Evolutionary conservation across 2,329 filamentous ascomycete species (phyloP).

Genomic region (Ceratocystiopsis minuta): DNA sequence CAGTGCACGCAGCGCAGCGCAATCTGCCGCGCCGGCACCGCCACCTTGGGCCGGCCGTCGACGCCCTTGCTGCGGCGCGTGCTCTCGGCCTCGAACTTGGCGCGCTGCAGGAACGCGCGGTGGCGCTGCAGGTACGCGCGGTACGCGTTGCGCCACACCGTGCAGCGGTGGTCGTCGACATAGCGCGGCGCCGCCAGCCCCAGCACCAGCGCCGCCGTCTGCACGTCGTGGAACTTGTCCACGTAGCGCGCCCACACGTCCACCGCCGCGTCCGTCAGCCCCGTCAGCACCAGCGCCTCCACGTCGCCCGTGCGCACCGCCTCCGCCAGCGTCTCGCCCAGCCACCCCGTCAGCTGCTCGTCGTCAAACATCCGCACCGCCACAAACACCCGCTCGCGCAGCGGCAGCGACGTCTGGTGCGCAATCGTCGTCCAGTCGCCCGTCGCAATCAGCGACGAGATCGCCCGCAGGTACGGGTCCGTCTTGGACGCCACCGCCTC

Average conservation of each 20-base stretch:
- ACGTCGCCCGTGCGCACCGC: constrained; percentile 51
- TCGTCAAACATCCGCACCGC: constrained; percentile 51
- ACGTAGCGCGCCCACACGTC: constrained; percentile 63
- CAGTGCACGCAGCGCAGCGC: constrained; percentile 64
- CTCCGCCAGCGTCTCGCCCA: constrained; percentile 43
- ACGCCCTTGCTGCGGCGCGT: constrained; percentile 42
- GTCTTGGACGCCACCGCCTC: constrained; percentile 42
- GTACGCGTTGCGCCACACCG: constrained; percentile 55
- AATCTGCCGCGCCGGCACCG: constrained; percentile 49
- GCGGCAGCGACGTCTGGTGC: constrained; percentile 52
- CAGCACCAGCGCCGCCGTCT: constrained; percentile 59
- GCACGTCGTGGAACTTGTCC: constrained; percentile 56
- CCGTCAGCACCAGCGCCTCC: constrained; percentile 61
- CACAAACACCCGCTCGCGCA: constrained; percentile 57
- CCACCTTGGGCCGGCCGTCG: constrained; percentile 39
- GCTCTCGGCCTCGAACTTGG: constrained; percentile 62
- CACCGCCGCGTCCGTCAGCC: constrained; percentile 53
- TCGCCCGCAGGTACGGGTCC: constrained; percentile 63
- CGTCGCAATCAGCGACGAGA: constrained; percentile 60
- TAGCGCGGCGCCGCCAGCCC: constrained; percentile 59
- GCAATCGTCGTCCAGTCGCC: constrained; percentile 61
- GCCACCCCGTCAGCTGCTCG: constrained; percentile 45
- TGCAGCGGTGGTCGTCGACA: constrained; percentile 58
- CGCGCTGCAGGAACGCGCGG: constrained; percentile 55
- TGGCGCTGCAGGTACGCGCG: constrained; percentile 55